Evolutionary conservation across 306 rosid species (phyloP), one percentile per base, ranked within the genome.

Genomic region (Ormosia semicastrata): DNA sequence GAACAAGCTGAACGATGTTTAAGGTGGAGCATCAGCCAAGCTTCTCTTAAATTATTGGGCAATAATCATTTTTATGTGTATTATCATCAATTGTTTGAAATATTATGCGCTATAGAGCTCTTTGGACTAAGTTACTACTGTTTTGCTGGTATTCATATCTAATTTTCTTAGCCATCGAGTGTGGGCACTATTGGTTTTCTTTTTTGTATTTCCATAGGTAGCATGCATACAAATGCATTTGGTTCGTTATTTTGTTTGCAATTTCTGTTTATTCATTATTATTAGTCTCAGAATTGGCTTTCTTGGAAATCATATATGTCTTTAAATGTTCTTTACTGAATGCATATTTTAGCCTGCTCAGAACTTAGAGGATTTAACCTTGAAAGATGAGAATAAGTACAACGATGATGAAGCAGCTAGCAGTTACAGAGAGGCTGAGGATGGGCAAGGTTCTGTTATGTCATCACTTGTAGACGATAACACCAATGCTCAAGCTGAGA

Each of bases 351-450:
- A 86, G 92, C 87, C 47, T 76, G 72, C 85, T 73, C 76, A 82
- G 67, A 87, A 85, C 56, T 71, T 88, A 76, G 89, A 87, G 56
- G 78, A 66, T 83, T 73, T 82, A 69, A 84, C 83, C n/a, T 81
- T 89, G 87, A 83, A 89, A 79, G 87, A 72, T 71, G 87, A 71
- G 57, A 82, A 71, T 79, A 78, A 83, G 54, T 75, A 79, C 79
- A 73, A 43, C 60, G 46, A 81, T 65, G 80, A 76, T 46, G 89
- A 86, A 81, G 66, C 78, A 79, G 47, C 73, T 69, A 71, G 44
- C 72, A 80, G 80, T 75, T 75, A 71, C 71, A 76, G 36, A 53
- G 88, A 76, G 63, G 76, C 74, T 8, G 80, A 81, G 66, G 86
- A 76, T 73, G 91, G 43, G 73, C 79, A 70, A 75, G 86, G 74